Base-by-base conservation (phyloP, 768 basidiomycete species). In the Termitomyces sp. region DNA sequence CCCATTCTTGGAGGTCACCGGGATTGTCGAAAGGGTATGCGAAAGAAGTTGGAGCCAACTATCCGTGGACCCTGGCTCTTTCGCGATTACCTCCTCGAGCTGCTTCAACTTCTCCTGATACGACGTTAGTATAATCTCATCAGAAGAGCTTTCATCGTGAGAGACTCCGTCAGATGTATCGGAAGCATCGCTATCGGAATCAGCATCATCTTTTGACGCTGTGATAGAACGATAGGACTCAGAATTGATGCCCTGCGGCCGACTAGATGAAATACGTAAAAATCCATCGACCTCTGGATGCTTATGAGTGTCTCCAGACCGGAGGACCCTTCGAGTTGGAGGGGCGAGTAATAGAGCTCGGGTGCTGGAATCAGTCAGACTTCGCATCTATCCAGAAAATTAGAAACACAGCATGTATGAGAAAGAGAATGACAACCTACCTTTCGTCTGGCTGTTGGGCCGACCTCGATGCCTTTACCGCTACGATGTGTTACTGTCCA, bases 221-320 rank as follows among this genome's bases (percentile, higher is more conserved):
- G 69, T 74, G 59, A 86, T 83, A 10, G 82, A 80, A 35, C 82
- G 82, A 64, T 88, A 84, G 14, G 76, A 71, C 54, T 78, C 75
- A 55, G 79, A 72, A 12, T 64, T 50, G 44, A 64, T 62, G 54
- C 62, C 53, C 35, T 55, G 60, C 56, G 70, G 58, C n/a, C 69
- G 68, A 16, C 72, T 72, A 16, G 84, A 78, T 18, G 83, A 75
- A 9, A 91, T 72, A 43, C 77, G 82, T 32, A 91, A 73, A 66
- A 88, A 85, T 9, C 88, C 88, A 61, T 89, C 81, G n/a, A 78
- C 67, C 69, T 90, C 89, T 58, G 82, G 73, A 66, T 86, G 82
- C 65, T 78, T 84, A 64, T 75, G 72, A 51, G 65, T 66, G 57
- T 74, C 68, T 47, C 71, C 60, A 41, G 77, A 67, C 28, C 70